Percentiles rank a stretch among this genome's conserved stretches.
Conservation (phyloP, 805 yeast species). For the Hanseniaspora guilliermondii region DNA sequence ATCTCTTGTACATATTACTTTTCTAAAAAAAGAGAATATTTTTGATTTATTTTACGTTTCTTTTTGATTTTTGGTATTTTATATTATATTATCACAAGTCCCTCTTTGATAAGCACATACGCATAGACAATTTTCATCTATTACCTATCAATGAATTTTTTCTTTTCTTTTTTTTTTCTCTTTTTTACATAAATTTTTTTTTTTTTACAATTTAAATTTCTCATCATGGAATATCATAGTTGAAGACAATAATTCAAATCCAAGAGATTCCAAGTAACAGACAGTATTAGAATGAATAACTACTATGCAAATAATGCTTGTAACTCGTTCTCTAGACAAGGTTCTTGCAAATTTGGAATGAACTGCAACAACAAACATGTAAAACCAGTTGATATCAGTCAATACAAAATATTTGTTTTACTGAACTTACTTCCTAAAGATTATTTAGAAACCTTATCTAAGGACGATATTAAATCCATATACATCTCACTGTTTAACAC, state of each 20-base stretch:
- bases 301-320: constrained; percentile 22
- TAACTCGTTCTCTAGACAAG: constrained; percentile 65
- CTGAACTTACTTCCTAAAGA: constrained; percentile 8
- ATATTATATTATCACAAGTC: no score
- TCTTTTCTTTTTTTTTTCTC: no score
- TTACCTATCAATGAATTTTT: no score
- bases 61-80: no score
- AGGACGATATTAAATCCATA: constrained; percentile 41
- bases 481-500: constrained; percentile 36
- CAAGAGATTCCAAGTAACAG: neutral
- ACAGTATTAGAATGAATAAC: constrained; percentile 7
- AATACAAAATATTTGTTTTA: constrained; percentile 7
- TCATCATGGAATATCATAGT: neutral
- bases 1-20: neutral
- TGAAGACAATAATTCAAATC: neutral
- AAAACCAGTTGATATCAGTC: constrained; percentile 37
- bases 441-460: neutral
- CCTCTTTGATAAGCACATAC: no score
- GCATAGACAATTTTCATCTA: no score
- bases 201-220: no score
- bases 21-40: constrained; percentile 12
- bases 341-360: constrained; percentile 89
- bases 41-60: no score
- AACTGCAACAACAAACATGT: constrained; percentile 67
- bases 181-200: no score